Percentiles rank a stretch among this genome's conserved stretches.
phyloP scores from a whole-genome alignment of 495 filamentous ascomycete genomes.

The Tricharina praecox region DNA sequence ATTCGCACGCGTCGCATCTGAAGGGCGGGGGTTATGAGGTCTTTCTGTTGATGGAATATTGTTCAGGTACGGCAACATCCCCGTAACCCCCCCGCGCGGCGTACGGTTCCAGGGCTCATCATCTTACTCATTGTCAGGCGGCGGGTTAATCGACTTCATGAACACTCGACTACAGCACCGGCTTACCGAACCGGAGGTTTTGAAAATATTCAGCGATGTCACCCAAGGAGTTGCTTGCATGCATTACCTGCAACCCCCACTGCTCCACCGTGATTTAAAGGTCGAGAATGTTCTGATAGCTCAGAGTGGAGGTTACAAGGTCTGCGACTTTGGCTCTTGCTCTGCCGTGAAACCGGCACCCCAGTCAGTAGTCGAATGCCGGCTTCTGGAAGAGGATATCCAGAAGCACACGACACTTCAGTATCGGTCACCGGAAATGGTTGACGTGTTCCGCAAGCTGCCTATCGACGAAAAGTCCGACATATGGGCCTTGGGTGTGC shows the following conservation, averaged over 20 bases:
- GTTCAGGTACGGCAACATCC: conserved; percentile 38
- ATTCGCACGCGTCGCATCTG: conserved; percentile 89
- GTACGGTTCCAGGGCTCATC: conserved; percentile 8
- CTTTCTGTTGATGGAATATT: conserved; percentile 94
- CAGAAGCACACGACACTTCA: conserved; percentile 94
- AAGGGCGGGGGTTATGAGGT: conserved; percentile 91
- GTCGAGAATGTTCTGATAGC: conserved; percentile 96
- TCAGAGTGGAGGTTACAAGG: conserved; percentile 56
- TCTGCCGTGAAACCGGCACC: conserved; percentile 71
- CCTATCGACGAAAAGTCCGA: conserved; percentile 98
- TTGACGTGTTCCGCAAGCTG: conserved; percentile 89
- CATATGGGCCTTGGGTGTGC: conserved; percentile 90
- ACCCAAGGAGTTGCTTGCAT: conserved; percentile 94
- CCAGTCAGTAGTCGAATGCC: conserved; percentile 66
- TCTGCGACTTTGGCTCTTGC: conserved; percentile 94
- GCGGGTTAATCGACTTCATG: conserved; percentile 98
- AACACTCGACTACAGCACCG: conserved; percentile 93
- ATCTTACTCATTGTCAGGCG: conserved; percentile 47
- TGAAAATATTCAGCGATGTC: conserved; percentile 91
- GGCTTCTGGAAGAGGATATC: conserved; percentile 87
- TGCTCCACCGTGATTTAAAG: conserved; percentile 89
- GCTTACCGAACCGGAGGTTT: conserved; percentile 88
- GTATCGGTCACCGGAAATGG: conserved; percentile 96
- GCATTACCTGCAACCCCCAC: conserved; percentile 91
- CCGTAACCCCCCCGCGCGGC: too few species aligned